These are phyloP conservation scores for Scheffersomyces titani DNA, from an alignment of 1,139 yeast genomes.

Conservation along the genomic window DNA sequence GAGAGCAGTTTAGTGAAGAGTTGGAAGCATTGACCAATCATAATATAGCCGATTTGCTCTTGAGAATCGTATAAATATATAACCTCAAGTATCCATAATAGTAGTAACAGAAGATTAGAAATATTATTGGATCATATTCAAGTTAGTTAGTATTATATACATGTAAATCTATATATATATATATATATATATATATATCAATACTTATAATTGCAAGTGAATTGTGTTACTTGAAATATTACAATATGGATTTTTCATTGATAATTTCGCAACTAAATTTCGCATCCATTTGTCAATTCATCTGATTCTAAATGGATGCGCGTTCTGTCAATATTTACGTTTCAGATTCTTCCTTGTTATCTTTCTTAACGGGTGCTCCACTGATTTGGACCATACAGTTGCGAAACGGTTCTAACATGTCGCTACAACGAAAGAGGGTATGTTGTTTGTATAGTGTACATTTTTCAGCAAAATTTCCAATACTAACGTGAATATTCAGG, in stretches of 20 bases:
- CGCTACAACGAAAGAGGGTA: conserved; percentile 1
- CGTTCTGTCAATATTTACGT: not conserved
- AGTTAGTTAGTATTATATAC: no score
- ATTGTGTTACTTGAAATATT: not conserved
- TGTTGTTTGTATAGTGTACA: not conserved
- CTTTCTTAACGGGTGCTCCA: not conserved
- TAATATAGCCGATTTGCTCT: conserved; percentile 33
- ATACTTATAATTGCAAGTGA: no score
- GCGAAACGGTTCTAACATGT: not conserved
- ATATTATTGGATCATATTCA: no score
- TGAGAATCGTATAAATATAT: conserved; percentile 23
- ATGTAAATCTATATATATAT: no score
- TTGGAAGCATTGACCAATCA: conserved; percentile 32
- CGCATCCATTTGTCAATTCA: not conserved
- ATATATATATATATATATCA: no score
- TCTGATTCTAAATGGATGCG: not conserved
- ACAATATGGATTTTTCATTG: not conserved
- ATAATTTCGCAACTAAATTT: not conserved
- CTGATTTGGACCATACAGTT: not conserved
- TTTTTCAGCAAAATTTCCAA: conserved; percentile 1
- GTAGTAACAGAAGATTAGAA: no score
- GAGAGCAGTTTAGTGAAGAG: conserved; percentile 23
- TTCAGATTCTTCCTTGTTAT: not conserved
- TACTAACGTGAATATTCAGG: not conserved
- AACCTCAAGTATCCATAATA: no score